A percentile compares a stretch with the other conserved stretches of the same genome.
phyloP scores from a whole-genome alignment of 108 stramenopile genomes.

The Parietichytrium sp. region DNA sequence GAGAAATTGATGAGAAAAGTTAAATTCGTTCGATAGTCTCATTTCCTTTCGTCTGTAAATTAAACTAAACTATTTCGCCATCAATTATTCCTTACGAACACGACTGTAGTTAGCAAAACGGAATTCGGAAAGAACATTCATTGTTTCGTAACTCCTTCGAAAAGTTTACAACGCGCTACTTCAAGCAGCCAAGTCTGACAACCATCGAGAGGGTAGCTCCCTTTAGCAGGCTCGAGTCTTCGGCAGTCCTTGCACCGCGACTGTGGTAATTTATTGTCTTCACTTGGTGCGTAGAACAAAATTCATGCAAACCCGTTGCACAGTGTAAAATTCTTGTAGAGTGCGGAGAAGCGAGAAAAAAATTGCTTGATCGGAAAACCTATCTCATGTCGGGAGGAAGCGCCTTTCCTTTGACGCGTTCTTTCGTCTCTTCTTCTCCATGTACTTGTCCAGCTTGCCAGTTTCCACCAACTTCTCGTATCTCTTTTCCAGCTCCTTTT shows the following conservation, averaged over 20 bases:
- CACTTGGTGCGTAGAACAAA: no score
- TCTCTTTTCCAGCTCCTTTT: not conserved
- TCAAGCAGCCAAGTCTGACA: no score
- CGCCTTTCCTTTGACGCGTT: not conserved
- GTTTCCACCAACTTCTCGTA: not conserved
- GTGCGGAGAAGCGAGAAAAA: not conserved
- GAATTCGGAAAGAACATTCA: no score
- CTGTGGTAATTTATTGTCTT: no score
- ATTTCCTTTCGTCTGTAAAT: not conserved
- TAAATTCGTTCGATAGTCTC: not conserved
- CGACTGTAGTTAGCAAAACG: no score
- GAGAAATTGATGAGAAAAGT: not conserved
- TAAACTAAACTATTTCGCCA: not conserved
- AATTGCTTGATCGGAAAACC: not conserved
- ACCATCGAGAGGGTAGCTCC: no score
- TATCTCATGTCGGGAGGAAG: not conserved
- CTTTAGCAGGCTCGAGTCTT: no score
- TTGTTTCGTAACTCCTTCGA: no score
- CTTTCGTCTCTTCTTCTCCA: conserved; percentile 7
- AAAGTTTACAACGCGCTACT: no score
- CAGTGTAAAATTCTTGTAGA: not conserved
- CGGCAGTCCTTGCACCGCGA: no score
- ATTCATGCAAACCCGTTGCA: no score
- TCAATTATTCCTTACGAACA: not conserved
- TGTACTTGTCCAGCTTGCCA: conserved; percentile 32